Evolutionary conservation across 73 alveolate genomes (phyloP), one percentile per base, ranked within the genome.

Genomic region (Tetrahymena borealis): DNA sequence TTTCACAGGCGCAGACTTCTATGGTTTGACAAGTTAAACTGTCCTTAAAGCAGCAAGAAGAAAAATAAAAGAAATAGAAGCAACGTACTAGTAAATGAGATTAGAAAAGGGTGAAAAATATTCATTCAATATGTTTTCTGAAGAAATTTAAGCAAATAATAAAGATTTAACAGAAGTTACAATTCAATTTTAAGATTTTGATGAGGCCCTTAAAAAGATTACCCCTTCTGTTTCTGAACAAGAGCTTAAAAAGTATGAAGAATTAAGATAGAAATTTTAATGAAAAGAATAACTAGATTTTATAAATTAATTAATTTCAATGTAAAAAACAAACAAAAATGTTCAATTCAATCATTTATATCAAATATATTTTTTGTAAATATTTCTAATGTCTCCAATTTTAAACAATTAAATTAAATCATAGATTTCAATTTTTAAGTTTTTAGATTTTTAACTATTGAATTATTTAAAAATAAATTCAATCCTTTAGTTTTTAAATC

Each of bases 1-100:
- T 92, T 95, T 95, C 79, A 94, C 99, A 4, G 99, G 99, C 3
- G 99, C 99, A 11, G 99, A 97, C 90, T 96, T 97, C 85, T 91
- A 96, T 90, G 99, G 98, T 3, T 78, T 97, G 38, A 93, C 97
- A 11, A 96, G 96, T 32, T 96, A 97, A 94, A 96, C 98, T 33
- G 94, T 95, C 39, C 92, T 97, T 92, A 90, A 40, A 36, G 99
- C 99, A 1, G 96, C 97, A 11, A 96, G 94, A 91, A 93, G 94
- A 90, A 94, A 93, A 85, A 96, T 96, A 12, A 35, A 35, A 28
- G 95, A 93, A 16, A 93, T 96, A 0, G 40, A 94, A 11, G 39
- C 33, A 39, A 91, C 43, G 16, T 77, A 94, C 79, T 35, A 33
- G 18, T 77, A 94, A 35, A 40, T 38, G 4, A 91, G 78, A 78